Conservation (phyloP, 2,329 filamentous ascomycete genomes). For the Lachnellula hyalina region DNA sequence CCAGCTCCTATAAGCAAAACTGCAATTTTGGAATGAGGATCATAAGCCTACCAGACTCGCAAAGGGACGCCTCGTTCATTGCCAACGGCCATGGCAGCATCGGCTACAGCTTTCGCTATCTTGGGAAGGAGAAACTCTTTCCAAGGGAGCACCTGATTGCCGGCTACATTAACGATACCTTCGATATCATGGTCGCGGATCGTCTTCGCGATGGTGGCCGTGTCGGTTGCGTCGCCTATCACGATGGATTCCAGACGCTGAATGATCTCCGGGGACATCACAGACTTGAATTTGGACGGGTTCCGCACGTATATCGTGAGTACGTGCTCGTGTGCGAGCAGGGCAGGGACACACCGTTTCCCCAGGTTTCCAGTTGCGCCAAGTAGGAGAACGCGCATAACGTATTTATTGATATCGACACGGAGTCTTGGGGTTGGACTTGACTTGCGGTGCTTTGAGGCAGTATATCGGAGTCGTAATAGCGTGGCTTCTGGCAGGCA, state of each 20-base stretch:
- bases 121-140: conserved; percentile 32
- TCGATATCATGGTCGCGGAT: conserved; percentile 35
- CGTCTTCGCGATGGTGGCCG: conserved; percentile 31
- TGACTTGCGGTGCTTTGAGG: too few relatives aligned
- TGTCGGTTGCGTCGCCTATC: conserved; percentile 35
- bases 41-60: conserved; percentile 28
- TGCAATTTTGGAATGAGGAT: background rate
- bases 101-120: conserved; percentile 34
- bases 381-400: conserved; percentile 38
- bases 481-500: too few relatives aligned
- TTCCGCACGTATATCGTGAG: conserved; percentile 38
- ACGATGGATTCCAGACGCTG: conserved; percentile 30
- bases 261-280: conserved; percentile 32
- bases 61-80: conserved; percentile 31
- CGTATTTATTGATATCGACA: background rate
- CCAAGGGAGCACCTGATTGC: conserved; percentile 36
- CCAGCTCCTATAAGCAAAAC: background rate
- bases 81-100: conserved; percentile 32
- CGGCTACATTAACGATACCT: conserved; percentile 37
- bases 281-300: conserved; percentile 33
- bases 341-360: conserved; percentile 32
- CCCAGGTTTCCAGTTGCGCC: conserved; percentile 38
- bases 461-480: too few relatives aligned
- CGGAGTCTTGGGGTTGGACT: too few relatives aligned
- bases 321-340: conserved; percentile 32